These are phyloP conservation scores for Serpula lacrymans DNA, from an alignment of 768 basidiomycete genomes.

Conservation along the genomic window DNA sequence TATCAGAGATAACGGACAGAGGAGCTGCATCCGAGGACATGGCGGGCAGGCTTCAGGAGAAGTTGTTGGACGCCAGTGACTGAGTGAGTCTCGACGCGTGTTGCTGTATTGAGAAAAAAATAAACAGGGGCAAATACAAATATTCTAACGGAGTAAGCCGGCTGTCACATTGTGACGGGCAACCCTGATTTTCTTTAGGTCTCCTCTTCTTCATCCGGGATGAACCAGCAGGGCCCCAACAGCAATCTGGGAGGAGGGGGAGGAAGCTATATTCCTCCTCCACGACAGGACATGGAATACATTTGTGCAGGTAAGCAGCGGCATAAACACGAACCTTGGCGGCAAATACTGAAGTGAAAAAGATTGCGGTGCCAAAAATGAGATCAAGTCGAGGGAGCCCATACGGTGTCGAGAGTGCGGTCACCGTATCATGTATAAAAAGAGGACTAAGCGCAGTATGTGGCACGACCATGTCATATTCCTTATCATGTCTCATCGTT, in stretches of 20 bases:
- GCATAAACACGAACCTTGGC: constrained; percentile 2
- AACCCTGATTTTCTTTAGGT: constrained; percentile 15
- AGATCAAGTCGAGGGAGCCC: constrained; percentile 86
- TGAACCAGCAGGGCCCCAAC: constrained; percentile 31
- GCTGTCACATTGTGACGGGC: constrained; percentile 16
- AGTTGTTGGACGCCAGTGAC: no score
- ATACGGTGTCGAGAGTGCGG: constrained; percentile 98
- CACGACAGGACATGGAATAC: constrained; percentile 73
- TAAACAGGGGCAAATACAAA: no score
- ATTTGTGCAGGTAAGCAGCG: constrained; percentile 69
- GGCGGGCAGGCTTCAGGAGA: no score
- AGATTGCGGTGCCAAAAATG: constrained; percentile 94
- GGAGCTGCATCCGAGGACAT: no score
- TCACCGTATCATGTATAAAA: constrained; percentile 99
- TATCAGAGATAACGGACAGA: constrained; percentile 49
- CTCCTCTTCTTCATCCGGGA: constrained; percentile 4
- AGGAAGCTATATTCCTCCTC: constrained; percentile 33
- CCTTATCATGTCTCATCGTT: background rate
- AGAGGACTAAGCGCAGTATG: constrained; percentile 90
- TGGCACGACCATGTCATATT: no score
- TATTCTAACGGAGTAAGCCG: no score
- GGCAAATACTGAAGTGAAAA: constrained; percentile 9
- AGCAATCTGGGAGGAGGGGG: constrained; percentile 30
- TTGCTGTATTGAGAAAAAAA: no score
- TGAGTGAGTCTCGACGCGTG: no score